Evolutionary conservation across 2,329 filamentous ascomycete genomes (phyloP), one percentile per base, ranked within the genome.

Genomic region (Penicillium sp.): DNA sequence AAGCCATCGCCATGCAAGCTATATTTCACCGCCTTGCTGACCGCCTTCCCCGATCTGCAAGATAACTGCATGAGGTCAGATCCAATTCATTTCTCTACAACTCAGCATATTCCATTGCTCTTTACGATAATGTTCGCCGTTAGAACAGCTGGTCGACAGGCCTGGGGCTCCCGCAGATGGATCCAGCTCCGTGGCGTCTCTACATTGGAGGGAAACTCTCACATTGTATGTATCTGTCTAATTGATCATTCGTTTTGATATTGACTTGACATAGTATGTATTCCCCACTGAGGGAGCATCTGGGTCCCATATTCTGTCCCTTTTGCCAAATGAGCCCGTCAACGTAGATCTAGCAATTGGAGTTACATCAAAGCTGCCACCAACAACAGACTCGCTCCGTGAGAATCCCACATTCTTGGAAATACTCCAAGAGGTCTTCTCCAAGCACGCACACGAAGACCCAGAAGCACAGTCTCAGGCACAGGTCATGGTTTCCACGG

Each of bases 391-490:
- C 50, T 82, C 80, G 27, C 80, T 88, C 61, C 78, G 71, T 29
- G 80, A 85, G 62, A 88, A 88, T 67, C 78, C 77, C 1, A 71
- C 76, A 3, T 87, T 88, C 69, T 72, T 86, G 21, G 67, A 75
- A 11, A 81, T 85, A 50, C 72, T 88, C 1, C 83, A 86, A 63
- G 78, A 80, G 3, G 81, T 86, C 7, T 74, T 87, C 54, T 72
- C 78, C 27, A 72, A 81, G 35, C 72, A 86, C 67, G 85, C 84
- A 1, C 74, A 78, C 21, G 68, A 80, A 50, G 85, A 88, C 59
- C 83, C 84, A 0, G 78, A 80, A 21, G 80, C 86, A 11, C 76
- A 83, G 59, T 81, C 81, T 3, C 83, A 87, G 71, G 85, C 85
- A 3, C 78, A 82, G 39, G 82, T 84, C 53, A 87, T 85, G 76